A percentile compares a stretch with the other conserved stretches of the same genome.
These are phyloP conservation scores for Lepidium sativum DNA, from an alignment of 345 rosid genomes.

Conservation along the genomic window DNA sequence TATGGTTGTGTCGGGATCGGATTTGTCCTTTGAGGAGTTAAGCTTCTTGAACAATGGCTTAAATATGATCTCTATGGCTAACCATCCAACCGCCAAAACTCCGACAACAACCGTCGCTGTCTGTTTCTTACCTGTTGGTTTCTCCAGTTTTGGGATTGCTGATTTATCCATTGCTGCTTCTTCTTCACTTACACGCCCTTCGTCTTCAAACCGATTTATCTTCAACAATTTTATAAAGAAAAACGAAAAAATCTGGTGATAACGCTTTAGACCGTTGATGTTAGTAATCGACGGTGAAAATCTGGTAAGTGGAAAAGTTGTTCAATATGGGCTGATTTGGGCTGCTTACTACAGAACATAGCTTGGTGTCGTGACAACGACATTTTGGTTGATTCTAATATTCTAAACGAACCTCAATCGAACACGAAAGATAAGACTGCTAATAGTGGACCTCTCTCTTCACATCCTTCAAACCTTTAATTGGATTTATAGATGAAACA, in stretches of 20 bases:
- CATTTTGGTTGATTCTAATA: constrained; percentile 3
- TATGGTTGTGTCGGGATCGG: constrained; percentile 47
- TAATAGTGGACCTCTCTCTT: constrained; percentile 6
- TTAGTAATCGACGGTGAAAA: constrained; percentile 4
- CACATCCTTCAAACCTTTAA: not conserved
- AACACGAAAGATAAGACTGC: constrained; percentile 20
- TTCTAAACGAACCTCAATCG: constrained; percentile 14
- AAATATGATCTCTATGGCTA: constrained; percentile 72
- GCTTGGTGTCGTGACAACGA: not conserved
- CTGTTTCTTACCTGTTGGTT: constrained; percentile 33
- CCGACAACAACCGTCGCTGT: constrained; percentile 54
- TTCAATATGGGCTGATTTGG: not conserved
- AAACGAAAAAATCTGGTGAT: not conserved
- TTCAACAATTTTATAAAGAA: not conserved
- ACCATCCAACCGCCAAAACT: constrained; percentile 67
- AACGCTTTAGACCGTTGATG: constrained; percentile 13
- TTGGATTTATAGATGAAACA: not conserved
- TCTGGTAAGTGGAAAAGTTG: not conserved
- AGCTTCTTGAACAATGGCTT: constrained; percentile 64
- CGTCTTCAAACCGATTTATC: not conserved
- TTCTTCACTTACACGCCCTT: not conserved
- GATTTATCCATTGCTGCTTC: constrained; percentile 16
- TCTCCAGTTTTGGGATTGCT: constrained; percentile 13
- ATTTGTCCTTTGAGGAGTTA: constrained; percentile 57
- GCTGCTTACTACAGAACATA: constrained; percentile 17